phyloP scores from a whole-genome alignment of 2,329 filamentous ascomycete genomes.

The Cytospora mali region DNA sequence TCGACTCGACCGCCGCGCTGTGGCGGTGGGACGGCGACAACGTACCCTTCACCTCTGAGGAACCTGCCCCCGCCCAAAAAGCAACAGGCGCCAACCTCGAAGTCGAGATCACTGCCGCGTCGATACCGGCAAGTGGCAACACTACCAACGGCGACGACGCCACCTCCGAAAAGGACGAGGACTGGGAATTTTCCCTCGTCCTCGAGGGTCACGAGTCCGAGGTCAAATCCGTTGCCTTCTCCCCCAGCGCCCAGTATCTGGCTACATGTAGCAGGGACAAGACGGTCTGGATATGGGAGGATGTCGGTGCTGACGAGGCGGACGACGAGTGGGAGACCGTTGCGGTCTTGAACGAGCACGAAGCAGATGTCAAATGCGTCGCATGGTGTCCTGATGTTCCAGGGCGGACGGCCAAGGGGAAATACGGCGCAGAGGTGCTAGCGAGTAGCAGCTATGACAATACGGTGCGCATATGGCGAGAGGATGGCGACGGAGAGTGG shows the following conservation, averaged over 20 bases:
- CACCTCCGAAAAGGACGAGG: conserved; percentile 61
- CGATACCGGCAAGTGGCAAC: conserved; percentile 12
- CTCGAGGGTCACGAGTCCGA: conserved; percentile 95
- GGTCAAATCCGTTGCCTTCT: conserved; percentile 79
- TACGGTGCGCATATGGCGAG: conserved; percentile 83
- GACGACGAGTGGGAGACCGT: conserved; percentile 98
- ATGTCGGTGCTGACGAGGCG: conserved; percentile 70
- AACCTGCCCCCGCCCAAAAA: conserved; percentile 25
- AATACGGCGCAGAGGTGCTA: conserved; percentile 69
- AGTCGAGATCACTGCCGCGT: conserved; percentile 42
- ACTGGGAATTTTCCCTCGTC: conserved; percentile 91
- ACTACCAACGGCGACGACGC: conserved; percentile 34
- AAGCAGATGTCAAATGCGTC: conserved; percentile 92
- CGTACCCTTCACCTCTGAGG: conserved; percentile 32
- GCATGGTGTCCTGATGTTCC: conserved; percentile 80
- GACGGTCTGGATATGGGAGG: conserved; percentile 98
- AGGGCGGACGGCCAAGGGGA: conserved; percentile 47
- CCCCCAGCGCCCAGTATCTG: conserved; percentile 73
- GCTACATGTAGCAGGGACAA: conserved; percentile 94
- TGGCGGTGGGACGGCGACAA: conserved; percentile 68
- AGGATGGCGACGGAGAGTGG: conserved; percentile 90
- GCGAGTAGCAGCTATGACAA: conserved; percentile 95
- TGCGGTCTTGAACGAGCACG: conserved; percentile 91
- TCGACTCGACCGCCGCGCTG: conserved; percentile 87
- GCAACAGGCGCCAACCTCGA: conserved; percentile 39